Evolutionary conservation across 352 stramenopile species (phyloP).

Genomic region (Blastocystis sp.): DNA sequence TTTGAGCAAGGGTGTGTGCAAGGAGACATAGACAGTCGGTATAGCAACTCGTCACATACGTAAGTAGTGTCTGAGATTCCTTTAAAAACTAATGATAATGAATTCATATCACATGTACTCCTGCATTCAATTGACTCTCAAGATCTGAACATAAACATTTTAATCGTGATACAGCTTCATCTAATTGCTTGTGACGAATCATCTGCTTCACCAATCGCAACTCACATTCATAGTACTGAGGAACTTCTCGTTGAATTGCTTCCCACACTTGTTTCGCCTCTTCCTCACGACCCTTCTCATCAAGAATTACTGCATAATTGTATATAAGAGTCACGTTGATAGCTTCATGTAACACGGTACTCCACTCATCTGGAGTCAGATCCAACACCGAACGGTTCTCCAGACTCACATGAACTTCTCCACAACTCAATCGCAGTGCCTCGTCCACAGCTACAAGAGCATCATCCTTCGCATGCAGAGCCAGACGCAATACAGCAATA

Average conservation of each 20-base stretch:
- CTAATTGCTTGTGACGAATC: background rate
- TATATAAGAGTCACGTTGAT: constrained; percentile 38
- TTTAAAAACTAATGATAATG: constrained; percentile 1
- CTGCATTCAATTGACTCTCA: constrained; percentile 5
- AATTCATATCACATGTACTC: background rate
- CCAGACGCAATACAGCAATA: constrained; percentile 1
- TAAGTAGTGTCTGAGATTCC: constrained; percentile 34
- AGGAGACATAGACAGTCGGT: constrained; percentile 16
- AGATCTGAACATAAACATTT: background rate
- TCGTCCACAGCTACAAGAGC: constrained; percentile 21
- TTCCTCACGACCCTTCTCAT: background rate
- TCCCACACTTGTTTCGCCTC: background rate
- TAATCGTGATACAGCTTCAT: background rate
- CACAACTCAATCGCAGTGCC: constrained; percentile 8
- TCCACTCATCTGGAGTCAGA: background rate
- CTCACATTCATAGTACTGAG: constrained; percentile 51
- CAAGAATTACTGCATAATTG: constrained; percentile 38
- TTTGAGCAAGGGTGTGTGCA: background rate
- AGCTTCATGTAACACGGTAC: background rate
- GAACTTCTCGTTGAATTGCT: background rate
- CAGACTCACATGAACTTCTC: background rate
- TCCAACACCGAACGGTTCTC: background rate
- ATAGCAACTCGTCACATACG: constrained; percentile 21
- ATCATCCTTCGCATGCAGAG: background rate
- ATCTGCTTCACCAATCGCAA: constrained; percentile 8